Conservation (phyloP, 2,329 filamentous ascomycete genomes). For the Mariannaea elegans region DNA sequence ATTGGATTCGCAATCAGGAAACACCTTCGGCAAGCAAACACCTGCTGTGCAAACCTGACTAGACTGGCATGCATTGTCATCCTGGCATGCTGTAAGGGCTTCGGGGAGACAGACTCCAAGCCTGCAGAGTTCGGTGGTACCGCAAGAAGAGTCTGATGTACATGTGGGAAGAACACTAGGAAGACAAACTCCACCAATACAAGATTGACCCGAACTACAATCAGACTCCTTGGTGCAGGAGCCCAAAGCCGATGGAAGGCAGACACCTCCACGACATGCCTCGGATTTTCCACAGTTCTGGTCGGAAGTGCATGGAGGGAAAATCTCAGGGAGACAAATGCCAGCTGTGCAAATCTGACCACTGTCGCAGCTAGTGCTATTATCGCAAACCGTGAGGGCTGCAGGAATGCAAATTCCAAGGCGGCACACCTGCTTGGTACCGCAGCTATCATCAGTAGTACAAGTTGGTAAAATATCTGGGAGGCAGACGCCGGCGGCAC, state of each 20-base stretch:
- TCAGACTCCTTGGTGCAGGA: background rate
- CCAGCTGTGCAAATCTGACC: background rate
- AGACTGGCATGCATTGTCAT: background rate
- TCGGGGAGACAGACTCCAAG: background rate
- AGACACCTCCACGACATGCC: background rate
- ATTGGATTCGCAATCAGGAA: conserved; percentile 4
- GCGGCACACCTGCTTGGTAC: background rate
- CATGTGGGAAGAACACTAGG: conserved; percentile 1
- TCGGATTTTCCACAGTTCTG: background rate
- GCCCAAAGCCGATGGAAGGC: background rate
- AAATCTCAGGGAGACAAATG: background rate
- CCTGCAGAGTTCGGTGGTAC: background rate
- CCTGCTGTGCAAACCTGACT: background rate
- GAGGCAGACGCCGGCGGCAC: conserved; percentile 6
- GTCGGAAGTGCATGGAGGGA: background rate
- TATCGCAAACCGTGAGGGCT: background rate
- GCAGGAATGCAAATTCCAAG: conserved; percentile 7
- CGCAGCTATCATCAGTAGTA: background rate
- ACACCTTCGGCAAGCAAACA: conserved; percentile 5
- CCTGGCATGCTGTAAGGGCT: background rate
- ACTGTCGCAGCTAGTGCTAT: background rate
- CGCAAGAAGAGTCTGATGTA: background rate
- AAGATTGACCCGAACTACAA: background rate
- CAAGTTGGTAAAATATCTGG: background rate
- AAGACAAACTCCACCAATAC: conserved; percentile 4